Conservation (phyloP, 371 early-diverging fungal genomes). For the Haplosporangium sp. region DNA sequence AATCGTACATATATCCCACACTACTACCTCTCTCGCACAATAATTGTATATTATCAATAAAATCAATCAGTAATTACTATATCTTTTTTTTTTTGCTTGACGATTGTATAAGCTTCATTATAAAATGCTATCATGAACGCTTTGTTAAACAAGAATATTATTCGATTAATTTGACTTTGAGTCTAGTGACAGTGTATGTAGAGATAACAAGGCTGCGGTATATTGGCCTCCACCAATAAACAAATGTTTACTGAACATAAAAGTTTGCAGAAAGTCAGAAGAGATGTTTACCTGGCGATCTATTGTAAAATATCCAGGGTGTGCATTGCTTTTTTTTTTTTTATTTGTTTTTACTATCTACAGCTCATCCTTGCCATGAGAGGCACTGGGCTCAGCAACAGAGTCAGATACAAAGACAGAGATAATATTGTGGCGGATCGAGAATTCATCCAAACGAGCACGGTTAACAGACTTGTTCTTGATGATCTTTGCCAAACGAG, state of each 20-base stretch:
- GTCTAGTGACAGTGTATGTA: too few relatives aligned
- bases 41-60: background rate
- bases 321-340: too few relatives aligned
- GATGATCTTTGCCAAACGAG: conserved; percentile 78
- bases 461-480: conserved; percentile 67
- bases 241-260: too few relatives aligned
- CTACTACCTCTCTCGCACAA: background rate
- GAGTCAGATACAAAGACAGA: conserved; percentile 63
- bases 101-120: too few relatives aligned
- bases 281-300: too few relatives aligned
- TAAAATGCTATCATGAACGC: too few relatives aligned
- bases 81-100: conserved; percentile 3
- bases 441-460: conserved; percentile 80
- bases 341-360: conserved; percentile 21
- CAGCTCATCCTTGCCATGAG: conserved; percentile 58
- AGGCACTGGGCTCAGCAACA: conserved; percentile 23
- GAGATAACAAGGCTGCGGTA: too few relatives aligned
- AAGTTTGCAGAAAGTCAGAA: too few relatives aligned
- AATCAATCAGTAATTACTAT: background rate
- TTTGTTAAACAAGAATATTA: too few relatives aligned
- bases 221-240: too few relatives aligned
- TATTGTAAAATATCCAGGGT: too few relatives aligned
- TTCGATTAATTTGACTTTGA: too few relatives aligned
- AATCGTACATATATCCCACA: background rate
- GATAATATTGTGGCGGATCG: conserved; percentile 82